Conservation (phyloP, 257 asterid genomes). For the Solanum sejunctum region DNA sequence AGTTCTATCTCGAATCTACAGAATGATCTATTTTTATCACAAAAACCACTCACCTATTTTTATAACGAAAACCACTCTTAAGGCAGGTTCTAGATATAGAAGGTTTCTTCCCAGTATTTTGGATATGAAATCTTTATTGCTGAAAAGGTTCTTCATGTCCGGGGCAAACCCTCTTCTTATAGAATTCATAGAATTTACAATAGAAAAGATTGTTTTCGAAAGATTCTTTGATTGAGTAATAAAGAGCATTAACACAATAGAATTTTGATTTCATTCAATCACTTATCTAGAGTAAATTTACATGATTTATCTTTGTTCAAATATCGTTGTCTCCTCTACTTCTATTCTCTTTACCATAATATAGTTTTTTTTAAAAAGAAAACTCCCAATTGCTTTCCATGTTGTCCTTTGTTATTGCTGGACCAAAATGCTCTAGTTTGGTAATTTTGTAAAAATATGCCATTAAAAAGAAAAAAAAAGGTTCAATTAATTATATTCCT, state of each 20-base stretch:
- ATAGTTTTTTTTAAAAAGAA: too few relatives aligned
- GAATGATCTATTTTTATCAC: not conserved
- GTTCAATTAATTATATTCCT: not conserved
- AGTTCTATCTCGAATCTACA: not conserved
- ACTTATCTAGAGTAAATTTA: not conserved
- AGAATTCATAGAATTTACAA: too few relatives aligned
- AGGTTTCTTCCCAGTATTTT: not conserved
- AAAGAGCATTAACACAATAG: not conserved
- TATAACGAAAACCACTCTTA: not conserved
- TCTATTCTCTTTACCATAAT: not conserved
- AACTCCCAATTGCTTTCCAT: not conserved
- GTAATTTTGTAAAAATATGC: not conserved
- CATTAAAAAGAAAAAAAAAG: not conserved
- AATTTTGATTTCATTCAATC: not conserved
- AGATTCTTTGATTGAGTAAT: not conserved
- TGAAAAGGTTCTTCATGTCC: too few relatives aligned
- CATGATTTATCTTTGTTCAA: not conserved
- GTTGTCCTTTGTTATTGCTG: not conserved
- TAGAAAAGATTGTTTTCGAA: accelerated
- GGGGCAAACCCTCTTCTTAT: too few relatives aligned
- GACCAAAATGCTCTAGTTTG: not conserved
- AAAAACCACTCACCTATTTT: not conserved
- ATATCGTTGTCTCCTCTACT: not conserved
- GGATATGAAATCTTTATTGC: too few relatives aligned
- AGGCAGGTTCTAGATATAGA: not conserved